Base-by-base conservation (phyloP, 371 early-diverging fungal species). In the Entomophthora muscae region DNA sequence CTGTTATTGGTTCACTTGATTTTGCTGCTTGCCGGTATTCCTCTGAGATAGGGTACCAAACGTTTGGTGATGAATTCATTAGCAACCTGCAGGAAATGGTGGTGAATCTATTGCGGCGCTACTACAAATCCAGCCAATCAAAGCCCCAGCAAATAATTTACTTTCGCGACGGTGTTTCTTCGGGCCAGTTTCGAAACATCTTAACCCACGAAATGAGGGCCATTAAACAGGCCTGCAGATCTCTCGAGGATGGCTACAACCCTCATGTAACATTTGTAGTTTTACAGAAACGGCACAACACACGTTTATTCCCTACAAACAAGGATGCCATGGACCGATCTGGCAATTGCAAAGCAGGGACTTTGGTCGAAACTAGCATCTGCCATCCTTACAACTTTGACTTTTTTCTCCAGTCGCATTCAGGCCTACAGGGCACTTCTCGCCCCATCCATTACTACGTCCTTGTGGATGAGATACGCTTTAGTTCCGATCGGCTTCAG, bases 281-380 rank as follows among this genome's bases (percentile, higher is more conserved):
- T 0, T 94, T 93, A 2, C 95, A 97, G 69, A 98, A 98, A 73
- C 83, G 98, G 28, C 98, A 99, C 71, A 92, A 94, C 42, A 85
- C 93, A 24, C 76, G 95, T 17, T 95, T 98, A 76, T 89, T 92
- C 81, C 88, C 90, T 0, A 79, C 83, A 22, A 73, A 78, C 12
- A 72, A 71, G 33, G 76, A 80, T 51, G 81, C 84, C 51, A 72
- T 74, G 26, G 82, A 80, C 64, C 63, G 73, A 42, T 71, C 74
- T 5, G 89, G 89, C 3, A 93, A 92, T 73, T 81, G 83, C 23
- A 67, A 75, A 12, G 90, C 98, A 22, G 99, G 98, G 13, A 93
- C 93, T 0, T 84, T 95, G 3, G 75, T 98, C 3, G 98, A 98
- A 60, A 80, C 83, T 21, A 76, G 77, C 2, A 82, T 95, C 56